A percentile compares a stretch with the other conserved stretches of the same genome.
Evolutionary conservation across 1,139 yeast species (phyloP).

Genomic region (Lodderomyces beijingensis): DNA sequence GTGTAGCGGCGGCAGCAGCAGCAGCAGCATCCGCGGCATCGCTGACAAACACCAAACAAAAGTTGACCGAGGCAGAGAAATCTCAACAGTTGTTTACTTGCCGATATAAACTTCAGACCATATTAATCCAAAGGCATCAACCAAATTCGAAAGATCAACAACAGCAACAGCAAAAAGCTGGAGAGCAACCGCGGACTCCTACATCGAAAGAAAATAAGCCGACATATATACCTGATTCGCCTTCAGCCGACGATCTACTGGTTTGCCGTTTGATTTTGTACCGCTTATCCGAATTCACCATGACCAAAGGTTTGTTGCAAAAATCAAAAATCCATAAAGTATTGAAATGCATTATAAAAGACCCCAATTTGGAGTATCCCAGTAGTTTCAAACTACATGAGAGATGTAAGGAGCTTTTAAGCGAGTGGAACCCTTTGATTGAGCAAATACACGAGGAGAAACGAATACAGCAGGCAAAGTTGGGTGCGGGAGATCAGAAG

Average conservation of each 20-base stretch:
- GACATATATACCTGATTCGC: slow-evolving; percentile 10
- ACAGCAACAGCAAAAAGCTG: slow-evolving; percentile 43
- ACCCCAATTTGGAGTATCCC: slow-evolving; percentile 38
- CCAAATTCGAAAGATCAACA: slow-evolving; percentile 28
- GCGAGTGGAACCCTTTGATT: slow-evolving; percentile 41
- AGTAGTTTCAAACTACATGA: slow-evolving; percentile 48
- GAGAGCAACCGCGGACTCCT: slow-evolving; percentile 30
- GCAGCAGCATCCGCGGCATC: slow-evolving; percentile 6
- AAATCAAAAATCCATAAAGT: slow-evolving; percentile 55
- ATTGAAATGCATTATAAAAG: slow-evolving; percentile 43
- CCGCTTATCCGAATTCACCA: slow-evolving; percentile 47
- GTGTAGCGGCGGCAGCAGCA: slow-evolving; percentile 5
- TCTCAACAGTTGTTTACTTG: no score
- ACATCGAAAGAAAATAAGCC: neutral
- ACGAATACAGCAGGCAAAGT: slow-evolving; percentile 10
- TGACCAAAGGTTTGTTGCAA: slow-evolving; percentile 50
- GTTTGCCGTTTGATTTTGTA: slow-evolving; percentile 50
- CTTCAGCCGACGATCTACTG: slow-evolving; percentile 52
- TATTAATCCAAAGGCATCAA: slow-evolving; percentile 2
- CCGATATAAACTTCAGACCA: no score
- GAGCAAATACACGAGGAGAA: slow-evolving; percentile 36
- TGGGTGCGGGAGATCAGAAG: no score
- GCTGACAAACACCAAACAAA: slow-evolving; percentile 4
- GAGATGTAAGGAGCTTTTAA: slow-evolving; percentile 38
- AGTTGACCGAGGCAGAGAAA: slow-evolving; percentile 1